Conservation (phyloP, 2,329 filamentous ascomycete species). For the Scytalidium lignicola region DNA sequence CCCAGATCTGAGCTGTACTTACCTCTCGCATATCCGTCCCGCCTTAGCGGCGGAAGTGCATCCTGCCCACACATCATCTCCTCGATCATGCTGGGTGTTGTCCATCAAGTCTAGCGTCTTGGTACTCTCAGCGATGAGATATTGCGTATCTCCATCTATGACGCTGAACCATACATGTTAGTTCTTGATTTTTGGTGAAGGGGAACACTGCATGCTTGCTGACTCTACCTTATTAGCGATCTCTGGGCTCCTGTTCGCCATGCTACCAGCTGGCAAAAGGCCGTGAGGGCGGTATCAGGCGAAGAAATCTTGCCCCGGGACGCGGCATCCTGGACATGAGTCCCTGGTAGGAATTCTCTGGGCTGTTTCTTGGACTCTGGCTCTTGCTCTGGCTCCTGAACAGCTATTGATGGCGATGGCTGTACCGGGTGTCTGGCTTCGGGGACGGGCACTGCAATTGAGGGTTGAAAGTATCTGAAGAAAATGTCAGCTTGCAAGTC, state of each 20-base stretch:
- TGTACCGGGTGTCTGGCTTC: neutral
- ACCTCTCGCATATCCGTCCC: constrained; percentile 28
- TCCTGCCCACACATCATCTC: constrained; percentile 29
- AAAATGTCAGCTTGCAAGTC: neutral
- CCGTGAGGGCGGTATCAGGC: constrained; percentile 40
- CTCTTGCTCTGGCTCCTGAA: constrained; percentile 7
- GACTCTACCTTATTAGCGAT: constrained; percentile 37
- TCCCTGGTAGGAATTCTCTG: no score
- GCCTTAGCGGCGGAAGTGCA: constrained; percentile 23
- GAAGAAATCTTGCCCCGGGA: constrained; percentile 20
- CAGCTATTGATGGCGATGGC: neutral
- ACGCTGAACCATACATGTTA: constrained; percentile 25
- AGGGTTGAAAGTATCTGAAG: constrained; percentile 26
- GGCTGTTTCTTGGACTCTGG: constrained; percentile 1
- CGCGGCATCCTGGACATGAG: neutral
- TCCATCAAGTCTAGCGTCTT: constrained; percentile 33
- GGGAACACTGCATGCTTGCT: neutral
- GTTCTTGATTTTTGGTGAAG: no score
- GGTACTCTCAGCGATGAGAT: constrained; percentile 47
- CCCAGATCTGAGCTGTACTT: no score
- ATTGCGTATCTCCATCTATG: constrained; percentile 40
- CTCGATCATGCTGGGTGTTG: constrained; percentile 19
- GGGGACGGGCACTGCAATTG: constrained; percentile 1
- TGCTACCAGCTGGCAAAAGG: constrained; percentile 44
- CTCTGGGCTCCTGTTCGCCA: constrained; percentile 42